Percentiles rank a stretch among this genome's conserved stretches.
These are phyloP conservation scores for Fusarium nanum DNA, from an alignment of 2,329 filamentous ascomycete genomes.

Conservation along the genomic window DNA sequence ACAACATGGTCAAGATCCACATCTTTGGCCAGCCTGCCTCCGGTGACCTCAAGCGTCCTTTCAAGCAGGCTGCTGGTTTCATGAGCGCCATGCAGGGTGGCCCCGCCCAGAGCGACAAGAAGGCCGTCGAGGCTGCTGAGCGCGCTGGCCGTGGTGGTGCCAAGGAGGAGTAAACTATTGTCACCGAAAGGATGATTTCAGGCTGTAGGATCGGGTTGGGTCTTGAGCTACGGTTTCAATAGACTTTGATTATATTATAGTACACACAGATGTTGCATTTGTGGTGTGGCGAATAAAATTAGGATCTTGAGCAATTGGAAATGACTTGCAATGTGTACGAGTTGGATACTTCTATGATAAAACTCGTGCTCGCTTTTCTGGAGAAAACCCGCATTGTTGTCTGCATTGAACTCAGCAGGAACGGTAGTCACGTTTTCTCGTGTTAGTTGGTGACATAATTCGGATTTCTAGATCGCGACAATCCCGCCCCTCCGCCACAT, in stretches of 20 bases:
- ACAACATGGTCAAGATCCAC: constrained; percentile 97
- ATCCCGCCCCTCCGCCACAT: constrained; percentile 47
- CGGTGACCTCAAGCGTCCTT: constrained; percentile 94
- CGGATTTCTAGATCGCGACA: constrained; percentile 34
- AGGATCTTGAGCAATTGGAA: neutral
- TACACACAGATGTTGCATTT: constrained; percentile 21
- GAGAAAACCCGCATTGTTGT: neutral
- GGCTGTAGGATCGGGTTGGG: constrained; percentile 4
- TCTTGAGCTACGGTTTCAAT: constrained; percentile 14
- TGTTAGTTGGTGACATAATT: constrained; percentile 48
- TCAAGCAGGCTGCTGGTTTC: constrained; percentile 87
- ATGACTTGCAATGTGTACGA: constrained; percentile 3
- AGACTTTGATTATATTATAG: constrained; percentile 39
- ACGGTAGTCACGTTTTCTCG: constrained; percentile 48
- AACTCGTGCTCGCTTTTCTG: neutral
- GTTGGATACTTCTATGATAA: neutral
- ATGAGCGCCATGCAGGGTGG: constrained; percentile 81
- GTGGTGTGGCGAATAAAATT: constrained; percentile 8
- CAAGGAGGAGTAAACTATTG: constrained; percentile 73
- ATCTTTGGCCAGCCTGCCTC: constrained; percentile 85
- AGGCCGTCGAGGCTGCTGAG: constrained; percentile 83
- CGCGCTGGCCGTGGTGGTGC: constrained; percentile 77
- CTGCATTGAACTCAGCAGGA: neutral
- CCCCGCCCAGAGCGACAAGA: constrained; percentile 90
- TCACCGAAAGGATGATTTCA: constrained; percentile 14